A percentile compares a stretch with the other conserved stretches of the same genome.
phyloP scores from a whole-genome alignment of 78 protist species.

The Chrysochromulina parva region DNA sequence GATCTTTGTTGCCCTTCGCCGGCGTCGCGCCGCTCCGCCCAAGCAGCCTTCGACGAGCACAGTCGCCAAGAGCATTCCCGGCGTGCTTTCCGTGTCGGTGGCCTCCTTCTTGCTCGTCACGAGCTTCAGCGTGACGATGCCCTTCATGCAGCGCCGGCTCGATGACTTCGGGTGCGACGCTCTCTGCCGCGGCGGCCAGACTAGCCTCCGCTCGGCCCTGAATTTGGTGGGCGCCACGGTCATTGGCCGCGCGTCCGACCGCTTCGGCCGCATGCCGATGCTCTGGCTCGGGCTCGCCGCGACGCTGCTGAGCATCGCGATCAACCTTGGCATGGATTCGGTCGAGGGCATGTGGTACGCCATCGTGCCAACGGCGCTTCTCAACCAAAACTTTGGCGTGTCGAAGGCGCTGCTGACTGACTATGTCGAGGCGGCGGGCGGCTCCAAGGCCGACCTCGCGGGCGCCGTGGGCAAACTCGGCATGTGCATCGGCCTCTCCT shows the following conservation, averaged over 20 bases:
- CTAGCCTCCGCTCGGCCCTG: neutral
- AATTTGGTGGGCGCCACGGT: neutral
- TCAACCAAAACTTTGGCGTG: neutral
- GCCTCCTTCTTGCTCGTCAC: neutral
- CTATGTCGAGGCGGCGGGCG: neutral
- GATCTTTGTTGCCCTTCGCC: too few relatives aligned
- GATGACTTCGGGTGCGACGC: conserved; percentile 9
- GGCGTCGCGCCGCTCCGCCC: too few relatives aligned
- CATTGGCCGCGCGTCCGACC: neutral
- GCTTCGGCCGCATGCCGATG: neutral
- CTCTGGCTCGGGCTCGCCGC: neutral
- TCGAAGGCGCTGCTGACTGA: neutral
- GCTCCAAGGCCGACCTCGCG: neutral
- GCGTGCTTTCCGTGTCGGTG: neutral
- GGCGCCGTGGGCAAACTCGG: conserved; percentile 5
- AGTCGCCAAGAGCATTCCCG: neutral
- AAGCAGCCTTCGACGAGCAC: too few relatives aligned
- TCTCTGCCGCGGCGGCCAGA: neutral
- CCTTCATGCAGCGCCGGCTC: neutral
- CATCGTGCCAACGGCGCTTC: neutral
- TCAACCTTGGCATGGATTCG: neutral
- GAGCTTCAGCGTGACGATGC: neutral
- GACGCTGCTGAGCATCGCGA: neutral
- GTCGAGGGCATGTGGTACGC: neutral
- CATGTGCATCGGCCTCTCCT: neutral